Evolutionary conservation across 331 rosid genomes (phyloP).

Genomic region (Arachis monticola): DNA sequence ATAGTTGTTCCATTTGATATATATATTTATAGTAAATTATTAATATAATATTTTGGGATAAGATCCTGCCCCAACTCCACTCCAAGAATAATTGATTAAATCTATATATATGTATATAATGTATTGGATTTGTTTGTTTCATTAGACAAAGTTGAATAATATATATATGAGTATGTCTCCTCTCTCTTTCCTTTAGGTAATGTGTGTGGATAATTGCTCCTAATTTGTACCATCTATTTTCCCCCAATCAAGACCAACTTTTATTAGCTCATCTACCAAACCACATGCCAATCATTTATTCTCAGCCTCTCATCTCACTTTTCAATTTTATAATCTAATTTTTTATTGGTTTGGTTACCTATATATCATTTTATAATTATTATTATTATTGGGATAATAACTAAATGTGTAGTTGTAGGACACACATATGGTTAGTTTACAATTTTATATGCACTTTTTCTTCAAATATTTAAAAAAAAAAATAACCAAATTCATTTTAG

Average conservation of each 20-base stretch:
- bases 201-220: conserved; percentile 29
- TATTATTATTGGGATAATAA: background rate
- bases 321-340: background rate
- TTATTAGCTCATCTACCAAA: conserved; percentile 14
- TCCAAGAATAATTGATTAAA: conserved; percentile 31
- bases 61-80: conserved; percentile 26
- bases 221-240: conserved; percentile 20
- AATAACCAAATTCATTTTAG: no score
- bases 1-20: background rate
- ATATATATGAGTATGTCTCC: background rate
- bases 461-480: background rate
- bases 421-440: background rate
- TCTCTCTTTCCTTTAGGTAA: conserved; percentile 21
- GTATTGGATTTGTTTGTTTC: background rate
- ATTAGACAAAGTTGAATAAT: conserved; percentile 8
- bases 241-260: conserved; percentile 30
- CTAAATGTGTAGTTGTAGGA: background rate
- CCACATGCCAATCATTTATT: conserved; percentile 50
- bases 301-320: conserved; percentile 24
- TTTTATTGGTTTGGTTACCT: background rate
- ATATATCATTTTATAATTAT: conserved; percentile 21
- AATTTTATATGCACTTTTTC: background rate
- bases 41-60: background rate
- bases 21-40: no score
- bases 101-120: background rate